phyloP scores from a whole-genome alignment of 345 rosid genomes.

The Passiflora organensis region DNA sequence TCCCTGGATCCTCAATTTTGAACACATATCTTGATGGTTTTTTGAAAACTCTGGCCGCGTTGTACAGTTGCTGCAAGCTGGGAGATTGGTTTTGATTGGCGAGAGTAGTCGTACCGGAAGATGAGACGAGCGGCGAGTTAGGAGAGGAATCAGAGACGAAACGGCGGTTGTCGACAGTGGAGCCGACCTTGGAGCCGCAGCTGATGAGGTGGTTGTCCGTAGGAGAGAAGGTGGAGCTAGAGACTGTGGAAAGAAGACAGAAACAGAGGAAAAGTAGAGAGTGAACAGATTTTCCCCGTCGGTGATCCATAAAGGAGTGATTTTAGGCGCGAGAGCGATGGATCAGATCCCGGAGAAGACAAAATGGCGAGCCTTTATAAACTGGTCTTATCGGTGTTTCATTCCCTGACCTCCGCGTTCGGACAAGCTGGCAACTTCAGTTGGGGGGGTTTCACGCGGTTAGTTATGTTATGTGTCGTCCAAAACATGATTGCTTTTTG shows the following conservation, averaged over 20 bases:
- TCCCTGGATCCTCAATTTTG: slow-evolving; percentile 53
- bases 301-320: slow-evolving; percentile 14
- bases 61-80: slow-evolving; percentile 44
- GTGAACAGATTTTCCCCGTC: background rate
- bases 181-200: slow-evolving; percentile 61
- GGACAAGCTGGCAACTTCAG: slow-evolving; percentile 2
- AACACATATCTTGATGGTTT: slow-evolving; percentile 59
- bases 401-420: slow-evolving; percentile 10
- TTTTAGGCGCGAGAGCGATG: background rate
- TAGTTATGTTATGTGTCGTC: too few species aligned
- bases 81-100: slow-evolving; percentile 23
- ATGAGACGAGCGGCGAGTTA: slow-evolving; percentile 26
- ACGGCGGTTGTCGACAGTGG: slow-evolving; percentile 51
- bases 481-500: too few species aligned
- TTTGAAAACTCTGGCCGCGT: slow-evolving; percentile 57
- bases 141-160: slow-evolving; percentile 45
- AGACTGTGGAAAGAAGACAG: slow-evolving; percentile 9
- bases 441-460: background rate
- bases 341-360: background rate
- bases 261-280: slow-evolving; percentile 15
- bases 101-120: slow-evolving; percentile 33
- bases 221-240: slow-evolving; percentile 33
- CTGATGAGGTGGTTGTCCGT: slow-evolving; percentile 54
- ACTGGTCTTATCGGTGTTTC: background rate
- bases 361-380: background rate